Conservation (phyloP, 805 yeast species). For the Wickerhamomyces alni region DNA sequence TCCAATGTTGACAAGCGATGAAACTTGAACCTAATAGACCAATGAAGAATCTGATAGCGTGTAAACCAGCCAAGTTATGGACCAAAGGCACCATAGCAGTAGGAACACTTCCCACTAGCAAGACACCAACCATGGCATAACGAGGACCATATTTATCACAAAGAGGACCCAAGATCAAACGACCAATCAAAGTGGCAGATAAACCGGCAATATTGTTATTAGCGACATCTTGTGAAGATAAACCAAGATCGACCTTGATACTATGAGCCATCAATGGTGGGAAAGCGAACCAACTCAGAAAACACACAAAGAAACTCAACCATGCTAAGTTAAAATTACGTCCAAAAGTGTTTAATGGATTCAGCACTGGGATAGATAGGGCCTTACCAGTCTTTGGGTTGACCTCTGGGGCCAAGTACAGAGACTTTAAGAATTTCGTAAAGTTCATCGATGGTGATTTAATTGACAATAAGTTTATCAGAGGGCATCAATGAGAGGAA, state of each 20-base stretch:
- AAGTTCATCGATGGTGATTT: not conserved
- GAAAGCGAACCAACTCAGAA: conserved; percentile 28
- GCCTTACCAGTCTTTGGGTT: conserved; percentile 25
- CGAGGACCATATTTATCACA: conserved; percentile 27
- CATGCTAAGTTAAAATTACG: conserved; percentile 24
- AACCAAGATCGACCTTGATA: conserved; percentile 18
- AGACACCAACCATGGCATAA: conserved; percentile 20
- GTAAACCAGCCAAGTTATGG: conserved; percentile 20
- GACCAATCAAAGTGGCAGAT: conserved; percentile 24
- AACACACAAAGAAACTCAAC: conserved; percentile 27
- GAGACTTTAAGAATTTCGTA: not conserved
- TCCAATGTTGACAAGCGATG: conserved; percentile 26
- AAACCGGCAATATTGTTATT: conserved; percentile 27
- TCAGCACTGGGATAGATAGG: conserved; percentile 22
- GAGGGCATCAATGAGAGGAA: no score
- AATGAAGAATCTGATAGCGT: conserved; percentile 30
- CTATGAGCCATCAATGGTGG: conserved; percentile 25
- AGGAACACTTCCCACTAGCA: conserved; percentile 24
- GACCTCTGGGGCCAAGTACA: conserved; percentile 21
- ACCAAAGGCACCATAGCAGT: conserved; percentile 24
- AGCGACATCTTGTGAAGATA: conserved; percentile 22
- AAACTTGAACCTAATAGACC: conserved; percentile 34
- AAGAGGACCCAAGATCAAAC: conserved; percentile 24
- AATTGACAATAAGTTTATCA: no score
- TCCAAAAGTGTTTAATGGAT: conserved; percentile 20